A percentile compares a stretch with the other conserved stretches of the same genome.
phyloP scores from a whole-genome alignment of 1,139 yeast species.

The Blastobotrys petasosporus region DNA sequence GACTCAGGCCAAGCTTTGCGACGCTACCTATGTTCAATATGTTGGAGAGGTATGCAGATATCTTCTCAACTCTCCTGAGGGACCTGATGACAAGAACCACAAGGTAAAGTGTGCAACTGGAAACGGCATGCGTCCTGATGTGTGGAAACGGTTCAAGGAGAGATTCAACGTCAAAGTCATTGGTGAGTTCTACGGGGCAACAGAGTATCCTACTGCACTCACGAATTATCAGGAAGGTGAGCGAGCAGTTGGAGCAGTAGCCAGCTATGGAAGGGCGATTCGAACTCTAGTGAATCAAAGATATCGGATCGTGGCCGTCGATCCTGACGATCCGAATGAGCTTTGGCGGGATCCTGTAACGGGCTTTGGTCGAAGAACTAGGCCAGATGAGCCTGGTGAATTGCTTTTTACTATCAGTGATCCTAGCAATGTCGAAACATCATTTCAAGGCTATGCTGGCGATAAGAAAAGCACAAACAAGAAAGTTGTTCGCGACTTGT shows the following conservation, averaged over 20 bases:
- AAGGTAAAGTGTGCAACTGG: constrained; percentile 73
- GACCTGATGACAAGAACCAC: constrained; percentile 64
- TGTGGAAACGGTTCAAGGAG: constrained; percentile 75
- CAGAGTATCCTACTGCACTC: constrained; percentile 90
- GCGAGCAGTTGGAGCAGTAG: constrained; percentile 83
- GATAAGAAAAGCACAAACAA: constrained; percentile 73
- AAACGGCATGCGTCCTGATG: constrained; percentile 88
- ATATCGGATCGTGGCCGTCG: constrained; percentile 55
- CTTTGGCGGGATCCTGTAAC: constrained; percentile 64
- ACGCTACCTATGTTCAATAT: constrained; percentile 80
- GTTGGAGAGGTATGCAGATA: constrained; percentile 96
- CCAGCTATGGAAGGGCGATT: constrained; percentile 57
- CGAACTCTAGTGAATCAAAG: constrained; percentile 14
- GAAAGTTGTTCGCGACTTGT: constrained; percentile 67
- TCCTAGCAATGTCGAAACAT: constrained; percentile 41
- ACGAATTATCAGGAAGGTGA: constrained; percentile 75
- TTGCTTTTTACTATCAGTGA: constrained; percentile 67
- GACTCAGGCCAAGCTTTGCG: constrained; percentile 73
- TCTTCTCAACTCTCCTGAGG: constrained; percentile 60
- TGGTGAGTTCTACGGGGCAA: constrained; percentile 92
- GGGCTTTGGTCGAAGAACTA: constrained; percentile 53
- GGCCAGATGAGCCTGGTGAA: constrained; percentile 75
- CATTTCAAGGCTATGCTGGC: constrained; percentile 87
- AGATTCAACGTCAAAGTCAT: constrained; percentile 69
- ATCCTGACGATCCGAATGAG: constrained; percentile 70